These are phyloP conservation scores for Saccharomyces uvarum DNA, from an alignment of 1,139 yeast genomes.

Conservation along the genomic window DNA sequence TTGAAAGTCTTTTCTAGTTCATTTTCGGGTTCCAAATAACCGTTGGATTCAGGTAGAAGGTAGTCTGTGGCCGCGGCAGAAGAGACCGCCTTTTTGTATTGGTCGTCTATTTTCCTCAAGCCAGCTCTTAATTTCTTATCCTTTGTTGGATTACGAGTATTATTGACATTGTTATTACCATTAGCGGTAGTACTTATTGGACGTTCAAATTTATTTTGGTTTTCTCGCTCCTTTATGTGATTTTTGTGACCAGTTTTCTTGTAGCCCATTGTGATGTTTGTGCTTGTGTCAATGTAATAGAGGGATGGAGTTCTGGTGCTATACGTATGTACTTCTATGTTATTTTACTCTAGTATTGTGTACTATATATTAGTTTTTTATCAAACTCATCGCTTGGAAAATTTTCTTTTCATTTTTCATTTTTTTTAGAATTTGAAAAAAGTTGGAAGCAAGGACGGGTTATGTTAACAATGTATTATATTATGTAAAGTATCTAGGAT, in stretches of 20 bases:
- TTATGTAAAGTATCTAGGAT: neutral
- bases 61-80: slow-evolving; percentile 84
- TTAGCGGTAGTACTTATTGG: neutral
- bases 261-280: slow-evolving; percentile 4
- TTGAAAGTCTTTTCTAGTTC: slow-evolving; percentile 84
- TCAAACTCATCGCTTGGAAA: slow-evolving; percentile 2
- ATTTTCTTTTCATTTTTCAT: neutral
- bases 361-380: slow-evolving; percentile 5
- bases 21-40: slow-evolving; percentile 84
- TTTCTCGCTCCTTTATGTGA: slow-evolving; percentile 18
- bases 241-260: neutral
- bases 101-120: slow-evolving; percentile 58
- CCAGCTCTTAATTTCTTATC: slow-evolving; percentile 60
- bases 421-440: neutral
- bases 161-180: neutral
- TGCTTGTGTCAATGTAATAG: slow-evolving; percentile 6
- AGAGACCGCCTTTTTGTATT: slow-evolving; percentile 67
- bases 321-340: neutral
- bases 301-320: neutral
- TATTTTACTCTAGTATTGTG: slow-evolving; percentile 2
- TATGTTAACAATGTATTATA: slow-evolving; percentile 7
- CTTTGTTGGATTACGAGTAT: slow-evolving; percentile 27
- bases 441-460: neutral
- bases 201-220: slow-evolving; percentile 24
- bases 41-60: slow-evolving; percentile 74